phyloP scores from a whole-genome alignment of 305 asterid genomes.

The Plantago rigida region DNA sequence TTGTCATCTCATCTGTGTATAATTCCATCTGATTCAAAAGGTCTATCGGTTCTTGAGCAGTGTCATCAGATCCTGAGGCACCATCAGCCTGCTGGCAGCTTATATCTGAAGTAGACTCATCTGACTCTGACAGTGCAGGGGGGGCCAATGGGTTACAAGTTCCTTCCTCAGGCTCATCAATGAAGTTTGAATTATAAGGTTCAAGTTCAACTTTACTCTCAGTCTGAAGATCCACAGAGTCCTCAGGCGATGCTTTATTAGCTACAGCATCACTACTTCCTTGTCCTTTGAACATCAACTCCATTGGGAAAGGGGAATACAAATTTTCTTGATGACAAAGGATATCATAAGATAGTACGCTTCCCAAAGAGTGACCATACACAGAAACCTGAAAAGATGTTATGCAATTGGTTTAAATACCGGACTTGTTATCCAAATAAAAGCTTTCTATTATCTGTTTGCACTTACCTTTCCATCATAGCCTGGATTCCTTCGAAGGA shows the following conservation, averaged over 20 bases:
- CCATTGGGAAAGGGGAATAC: slow-evolving; percentile 81
- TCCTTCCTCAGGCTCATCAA: slow-evolving; percentile 37
- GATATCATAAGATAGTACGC: slow-evolving; percentile 89
- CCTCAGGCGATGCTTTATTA: slow-evolving; percentile 12
- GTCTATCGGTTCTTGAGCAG: slow-evolving; percentile 25
- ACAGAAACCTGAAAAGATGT: slow-evolving; percentile 58
- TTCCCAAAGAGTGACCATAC: slow-evolving; percentile 94
- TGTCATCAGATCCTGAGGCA: slow-evolving; percentile 35
- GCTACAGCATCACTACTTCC: slow-evolving; percentile 25
- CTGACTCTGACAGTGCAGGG: slow-evolving; percentile 54
- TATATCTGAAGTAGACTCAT: slow-evolving; percentile 34
- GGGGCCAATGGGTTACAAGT: slow-evolving; percentile 46
- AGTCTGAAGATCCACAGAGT: slow-evolving; percentile 28
- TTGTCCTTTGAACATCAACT: slow-evolving; percentile 62
- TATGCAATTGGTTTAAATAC: too few relatives aligned
- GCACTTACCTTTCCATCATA: slow-evolving; percentile 83
- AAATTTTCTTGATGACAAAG: slow-evolving; percentile 85
- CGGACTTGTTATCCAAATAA: too few relatives aligned
- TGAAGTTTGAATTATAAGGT: slow-evolving; percentile 30
- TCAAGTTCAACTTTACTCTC: slow-evolving; percentile 26
- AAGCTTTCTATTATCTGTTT: slow-evolving; percentile 23
- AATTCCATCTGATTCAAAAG: slow-evolving; percentile 19
- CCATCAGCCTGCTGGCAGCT: slow-evolving; percentile 30
- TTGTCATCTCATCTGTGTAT: slow-evolving; percentile 3
- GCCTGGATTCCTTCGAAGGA: slow-evolving; percentile 90